phyloP scores from a whole-genome alignment of 441 rosid species.

The Gossypium schwendimanii region DNA sequence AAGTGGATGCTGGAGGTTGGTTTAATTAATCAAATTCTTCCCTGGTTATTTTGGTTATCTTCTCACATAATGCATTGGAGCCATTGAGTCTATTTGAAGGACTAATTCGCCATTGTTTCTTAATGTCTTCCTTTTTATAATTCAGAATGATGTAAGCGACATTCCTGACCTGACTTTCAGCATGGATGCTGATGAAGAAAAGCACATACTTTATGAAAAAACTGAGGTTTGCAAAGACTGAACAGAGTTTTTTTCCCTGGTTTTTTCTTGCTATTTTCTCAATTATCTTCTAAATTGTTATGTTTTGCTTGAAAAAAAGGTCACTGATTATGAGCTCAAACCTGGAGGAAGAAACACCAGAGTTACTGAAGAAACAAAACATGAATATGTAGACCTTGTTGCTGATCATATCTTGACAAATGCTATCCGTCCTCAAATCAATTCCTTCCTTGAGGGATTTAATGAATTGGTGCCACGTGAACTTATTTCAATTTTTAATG shows the following conservation, averaged over 20 bases:
- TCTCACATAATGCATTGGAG: background rate
- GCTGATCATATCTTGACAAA: conserved; percentile 92
- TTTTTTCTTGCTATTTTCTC: background rate
- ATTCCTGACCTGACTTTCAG: conserved; percentile 93
- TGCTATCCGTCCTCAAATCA: conserved; percentile 97
- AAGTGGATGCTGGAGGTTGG: conserved; percentile 99
- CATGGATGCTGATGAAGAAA: conserved; percentile 98
- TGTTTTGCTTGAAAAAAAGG: conserved; percentile 42
- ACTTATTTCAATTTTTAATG: conserved; percentile 85
- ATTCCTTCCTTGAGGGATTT: conserved; percentile 84
- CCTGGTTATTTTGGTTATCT: background rate
- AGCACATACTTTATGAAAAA: conserved; percentile 88
- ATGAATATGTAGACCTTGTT: conserved; percentile 93
- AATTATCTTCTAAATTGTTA: conserved; percentile 3
- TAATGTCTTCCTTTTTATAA: conserved; percentile 4
- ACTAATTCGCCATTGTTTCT: background rate
- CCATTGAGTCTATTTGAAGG: background rate
- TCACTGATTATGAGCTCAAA: conserved; percentile 93
- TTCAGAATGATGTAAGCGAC: conserved; percentile 85
- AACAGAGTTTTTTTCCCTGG: background rate
- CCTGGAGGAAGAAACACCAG: conserved; percentile 94
- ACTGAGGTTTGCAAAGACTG: conserved; percentile 52
- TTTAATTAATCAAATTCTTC: conserved; percentile 9
- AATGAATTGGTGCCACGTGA: conserved; percentile 69
- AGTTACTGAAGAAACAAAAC: conserved; percentile 95